Base-by-base conservation (phyloP, 192 early-diverging fungal genomes). In the Umbelopsis sp. region DNA sequence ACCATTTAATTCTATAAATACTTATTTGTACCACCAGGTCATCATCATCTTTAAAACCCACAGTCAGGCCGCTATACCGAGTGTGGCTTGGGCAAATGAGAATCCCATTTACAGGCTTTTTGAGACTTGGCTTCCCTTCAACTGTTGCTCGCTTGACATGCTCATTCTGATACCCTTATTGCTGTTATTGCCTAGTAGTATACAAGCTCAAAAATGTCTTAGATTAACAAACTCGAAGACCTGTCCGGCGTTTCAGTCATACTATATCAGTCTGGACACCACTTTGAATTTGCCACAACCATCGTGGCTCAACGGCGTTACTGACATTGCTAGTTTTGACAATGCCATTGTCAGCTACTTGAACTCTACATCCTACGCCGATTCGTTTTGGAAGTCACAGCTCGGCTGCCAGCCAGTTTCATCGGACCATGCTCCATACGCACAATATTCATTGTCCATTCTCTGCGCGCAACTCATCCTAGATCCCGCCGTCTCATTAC, bases 161-260 rank as follows among this genome's bases (percentile, higher is more conserved):
- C 18, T n/a, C 30, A 27, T 35, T 61, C 30, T 61, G 15, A 61
- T 61, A 61, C 55, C 55, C 55, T 33, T 61, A 35, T 61, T 61
- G 27, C 16, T 61, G 16, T n/a, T 61, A 37, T 35, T 61, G 23
- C 55, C 55, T 33, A 5, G 33, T 13, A 61, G 33, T 61, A 61
- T 25, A 11, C 12, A 61, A 33, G 55, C 55, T 37, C 55, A 61
- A 61, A 61, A 61, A 15, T 61, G 55, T 61, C 55, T 61, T 6
- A 37, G 35, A 30, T 30, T 61, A 10, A 61, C 55, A 11, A 16
- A 61, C 16, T 61, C 55, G 7, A 61, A 61, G 35, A 13, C 55
- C 18, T 61, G 55, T 35, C 55, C 55, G 12, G 55, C 55, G 4
- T 61, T 61, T 16, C 55, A 61, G 30, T 16, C 27, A 7, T 61